Evolutionary conservation across 2,329 filamentous ascomycete species (phyloP).

Genomic region (Aspergillus arachidicola): DNA sequence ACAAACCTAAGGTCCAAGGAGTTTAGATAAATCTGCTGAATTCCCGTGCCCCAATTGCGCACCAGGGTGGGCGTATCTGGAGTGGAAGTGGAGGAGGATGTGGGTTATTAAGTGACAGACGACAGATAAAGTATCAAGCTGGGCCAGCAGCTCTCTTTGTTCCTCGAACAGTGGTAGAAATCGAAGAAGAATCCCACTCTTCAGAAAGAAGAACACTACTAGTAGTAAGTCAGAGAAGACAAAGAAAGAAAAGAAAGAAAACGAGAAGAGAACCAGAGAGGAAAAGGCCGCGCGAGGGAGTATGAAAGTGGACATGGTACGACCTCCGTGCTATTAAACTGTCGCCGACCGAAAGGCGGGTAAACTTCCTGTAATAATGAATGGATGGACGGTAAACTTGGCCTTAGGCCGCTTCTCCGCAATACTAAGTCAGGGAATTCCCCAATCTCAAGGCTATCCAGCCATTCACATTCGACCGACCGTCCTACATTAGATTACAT

Average conservation of each 20-base stretch:
- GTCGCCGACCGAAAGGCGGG: conserved; percentile 20
- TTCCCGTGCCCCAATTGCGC: conserved; percentile 1
- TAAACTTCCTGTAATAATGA: conserved; percentile 8
- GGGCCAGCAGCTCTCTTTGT: conserved; percentile 23
- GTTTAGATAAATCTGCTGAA: conserved; percentile 10
- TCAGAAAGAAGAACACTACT: neutral
- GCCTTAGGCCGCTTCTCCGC: conserved; percentile 2
- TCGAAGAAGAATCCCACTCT: neutral
- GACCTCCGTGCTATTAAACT: conserved; percentile 17
- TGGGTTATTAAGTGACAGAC: conserved; percentile 4
- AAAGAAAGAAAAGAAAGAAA: conserved; percentile 19
- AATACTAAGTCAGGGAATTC: neutral
- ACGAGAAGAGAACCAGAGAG: conserved; percentile 8
- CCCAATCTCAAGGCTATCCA: neutral
- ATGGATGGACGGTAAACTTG: neutral
- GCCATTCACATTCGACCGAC: neutral
- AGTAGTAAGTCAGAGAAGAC: neutral
- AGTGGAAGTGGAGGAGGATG: conserved; percentile 5
- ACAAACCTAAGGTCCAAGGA: conserved; percentile 8
- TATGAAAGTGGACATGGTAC: conserved; percentile 12
- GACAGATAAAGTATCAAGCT: conserved; percentile 14
- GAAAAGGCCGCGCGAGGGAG: conserved; percentile 2
- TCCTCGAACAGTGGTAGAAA: neutral
- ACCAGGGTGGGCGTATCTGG: neutral
- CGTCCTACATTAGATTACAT: neutral